A percentile compares a stretch with the other conserved stretches of the same genome.
These are phyloP conservation scores for Magnaporthiopsis poae DNA, from an alignment of 2,329 filamentous ascomycete genomes.

Conservation along the genomic window DNA sequence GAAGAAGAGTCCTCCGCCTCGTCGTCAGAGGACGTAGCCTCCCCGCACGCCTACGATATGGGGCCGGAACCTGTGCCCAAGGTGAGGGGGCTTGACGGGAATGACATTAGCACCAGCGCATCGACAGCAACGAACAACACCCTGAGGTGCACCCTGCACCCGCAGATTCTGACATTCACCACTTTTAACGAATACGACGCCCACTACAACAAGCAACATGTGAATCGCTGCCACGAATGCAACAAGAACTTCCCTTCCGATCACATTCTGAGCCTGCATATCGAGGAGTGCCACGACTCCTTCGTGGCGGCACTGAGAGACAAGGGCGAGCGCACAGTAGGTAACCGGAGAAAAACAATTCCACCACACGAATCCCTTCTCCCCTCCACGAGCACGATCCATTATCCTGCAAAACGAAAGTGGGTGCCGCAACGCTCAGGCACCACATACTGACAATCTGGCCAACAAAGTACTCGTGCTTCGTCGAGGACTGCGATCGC, in stretches of 20 bases:
- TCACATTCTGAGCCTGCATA: conserved; percentile 72
- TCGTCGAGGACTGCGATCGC: conserved; percentile 78
- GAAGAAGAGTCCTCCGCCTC: conserved; percentile 27
- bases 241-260: conserved; percentile 78
- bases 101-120: conserved; percentile 21
- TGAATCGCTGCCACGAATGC: conserved; percentile 78
- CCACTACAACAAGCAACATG: conserved; percentile 73
- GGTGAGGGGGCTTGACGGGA: conserved; percentile 43
- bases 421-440: neutral
- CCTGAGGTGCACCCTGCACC: conserved; percentile 76
- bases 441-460: conserved; percentile 4
- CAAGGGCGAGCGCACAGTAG: conserved; percentile 75
- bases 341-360: conserved; percentile 19
- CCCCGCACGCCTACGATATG: conserved; percentile 1
- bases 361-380: neutral
- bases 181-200: conserved; percentile 74
- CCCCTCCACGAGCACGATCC: neutral
- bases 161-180: conserved; percentile 57
- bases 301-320: conserved; percentile 62
- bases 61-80: conserved; percentile 31
- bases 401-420: neutral
- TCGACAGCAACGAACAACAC: conserved; percentile 29
- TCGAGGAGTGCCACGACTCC: conserved; percentile 83
- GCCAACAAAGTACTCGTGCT: conserved; percentile 67
- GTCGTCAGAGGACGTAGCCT: neutral